Percentiles rank a stretch among this genome's conserved stretches.
These are phyloP conservation scores for Schizosaccharomyces lindneri DNA, from an alignment of 805 yeast genomes.

Conservation along the genomic window DNA sequence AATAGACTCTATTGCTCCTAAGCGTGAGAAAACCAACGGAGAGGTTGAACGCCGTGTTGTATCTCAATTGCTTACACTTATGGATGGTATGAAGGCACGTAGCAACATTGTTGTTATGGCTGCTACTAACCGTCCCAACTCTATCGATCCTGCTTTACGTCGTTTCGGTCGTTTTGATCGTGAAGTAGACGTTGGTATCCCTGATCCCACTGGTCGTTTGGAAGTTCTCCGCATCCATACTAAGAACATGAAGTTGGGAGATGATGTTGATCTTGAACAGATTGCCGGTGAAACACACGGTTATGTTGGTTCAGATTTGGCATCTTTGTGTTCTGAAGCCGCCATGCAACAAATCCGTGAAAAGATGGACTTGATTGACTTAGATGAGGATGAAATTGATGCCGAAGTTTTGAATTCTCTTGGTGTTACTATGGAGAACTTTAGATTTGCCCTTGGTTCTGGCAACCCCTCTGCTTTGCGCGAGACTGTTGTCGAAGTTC, in stretches of 20 bases:
- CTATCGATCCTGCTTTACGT: conserved; percentile 65
- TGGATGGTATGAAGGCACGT: conserved; percentile 99
- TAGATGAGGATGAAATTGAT: conserved; percentile 89
- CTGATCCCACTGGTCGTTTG: conserved; percentile 94
- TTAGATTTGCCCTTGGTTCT: conserved; percentile 89
- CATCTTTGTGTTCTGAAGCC: conserved; percentile 97
- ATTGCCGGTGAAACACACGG: conserved; percentile 97
- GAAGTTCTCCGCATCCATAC: conserved; percentile 95
- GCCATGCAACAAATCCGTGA: conserved; percentile 99
- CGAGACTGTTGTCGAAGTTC: conserved; percentile 96
- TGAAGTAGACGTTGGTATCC: conserved; percentile 74
- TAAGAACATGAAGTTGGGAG: conserved; percentile 90
- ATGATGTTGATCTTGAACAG: conserved; percentile 83
- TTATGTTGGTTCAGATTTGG: conserved; percentile 97
- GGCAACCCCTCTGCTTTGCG: conserved; percentile 97
- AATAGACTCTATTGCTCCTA: conserved; percentile 96
- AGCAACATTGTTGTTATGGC: conserved; percentile 95
- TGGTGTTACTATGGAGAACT: conserved; percentile 97
- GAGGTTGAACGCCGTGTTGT: conserved; percentile 99
- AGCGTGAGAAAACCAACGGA: conserved; percentile 98
- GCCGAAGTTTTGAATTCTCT: conserved; percentile 88
- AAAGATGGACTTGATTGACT: conserved; percentile 92
- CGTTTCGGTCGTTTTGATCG: conserved; percentile 71
- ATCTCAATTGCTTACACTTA: conserved; percentile 82
- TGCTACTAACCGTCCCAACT: conserved; percentile 76